Base-by-base conservation (phyloP, 768 basidiomycete species). In the Lyophyllum semitale region DNA sequence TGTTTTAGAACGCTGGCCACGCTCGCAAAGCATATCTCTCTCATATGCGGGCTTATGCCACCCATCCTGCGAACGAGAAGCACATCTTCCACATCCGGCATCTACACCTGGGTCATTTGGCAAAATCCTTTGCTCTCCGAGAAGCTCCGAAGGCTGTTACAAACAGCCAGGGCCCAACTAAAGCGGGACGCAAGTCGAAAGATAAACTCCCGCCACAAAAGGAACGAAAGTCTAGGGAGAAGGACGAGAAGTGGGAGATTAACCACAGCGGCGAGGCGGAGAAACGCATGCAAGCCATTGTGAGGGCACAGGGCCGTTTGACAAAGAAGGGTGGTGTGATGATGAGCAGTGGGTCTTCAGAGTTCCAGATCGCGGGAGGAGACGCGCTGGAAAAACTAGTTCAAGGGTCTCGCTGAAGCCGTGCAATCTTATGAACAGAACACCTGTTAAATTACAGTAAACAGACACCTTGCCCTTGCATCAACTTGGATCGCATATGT, bases 71-170 rank as follows among this genome's bases (percentile, higher is more conserved):
- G 15, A 86, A 88, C 57, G 97, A 98, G 71, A 99, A 98, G 66
- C 87, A 93, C 60, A 92, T 98, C 49, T 99, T 99, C 77, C 95
- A 98, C 71, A 87, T 98, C 55, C 89, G 90, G 15, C 85, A 96
- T 67, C 80, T 98, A 8, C 97, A 99, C 67, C 81, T 97, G 41
- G 97, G 97, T 1, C 97, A 99, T 75, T 73, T 93, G 43, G 93
- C 95, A 15, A 95, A 96, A 71, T 84, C 93, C 1, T 96, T 96
- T 64, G 91, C 91, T 1, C 77, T 95, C 59, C 89, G 94, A 27
- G 94, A 95, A 26, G 89, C 94, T 8, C 93, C 94, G 1, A 81
- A 74, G 50, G 62, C 77, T 20, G 78, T 81, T 38, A 77, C 74
- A 11, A 51, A 51, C 18, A 47, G 66, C 58, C 68, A 17, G 64